Evolutionary conservation across 305 asterid species (phyloP).

Genomic region (Petunia hybrid): DNA sequence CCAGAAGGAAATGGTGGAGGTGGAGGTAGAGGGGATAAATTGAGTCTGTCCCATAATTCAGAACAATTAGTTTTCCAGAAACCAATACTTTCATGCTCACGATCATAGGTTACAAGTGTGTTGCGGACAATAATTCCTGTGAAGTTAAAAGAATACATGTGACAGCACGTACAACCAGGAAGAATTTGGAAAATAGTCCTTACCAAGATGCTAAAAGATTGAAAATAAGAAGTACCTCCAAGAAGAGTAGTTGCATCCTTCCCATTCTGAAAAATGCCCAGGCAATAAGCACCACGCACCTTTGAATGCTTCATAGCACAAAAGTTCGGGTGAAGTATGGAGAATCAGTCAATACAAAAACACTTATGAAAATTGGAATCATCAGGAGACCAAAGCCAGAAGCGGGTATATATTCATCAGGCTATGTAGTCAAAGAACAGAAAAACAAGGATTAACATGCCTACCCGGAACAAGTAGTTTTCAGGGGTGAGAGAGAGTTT

Average conservation of each 20-base stretch:
- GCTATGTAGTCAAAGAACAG: slow-evolving; percentile 6
- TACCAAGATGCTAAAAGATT: not conserved
- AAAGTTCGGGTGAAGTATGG: slow-evolving; percentile 26
- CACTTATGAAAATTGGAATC: slow-evolving; percentile 16
- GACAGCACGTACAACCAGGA: slow-evolving; percentile 14
- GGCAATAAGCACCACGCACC: slow-evolving; percentile 93
- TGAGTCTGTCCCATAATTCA: slow-evolving; percentile 87
- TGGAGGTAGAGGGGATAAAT: slow-evolving; percentile 47
- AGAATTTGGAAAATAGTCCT: not conserved
- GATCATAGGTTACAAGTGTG: slow-evolving; percentile 95
- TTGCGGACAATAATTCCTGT: slow-evolving; percentile 93
- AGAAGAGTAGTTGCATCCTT: slow-evolving; percentile 92
- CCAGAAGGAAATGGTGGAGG: slow-evolving; percentile 62
- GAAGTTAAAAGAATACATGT: slow-evolving; percentile 12
- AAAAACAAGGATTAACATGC: slow-evolving; percentile 38
- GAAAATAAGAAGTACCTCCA: slow-evolving; percentile 65
- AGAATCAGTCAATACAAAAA: slow-evolving; percentile 33
- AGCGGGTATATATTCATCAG: not conserved
- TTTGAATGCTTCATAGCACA: slow-evolving; percentile 72
- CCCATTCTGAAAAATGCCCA: slow-evolving; percentile 95
- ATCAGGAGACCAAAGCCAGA: slow-evolving; percentile 18
- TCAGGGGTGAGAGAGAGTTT: slow-evolving; percentile 88
- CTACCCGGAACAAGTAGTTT: slow-evolving; percentile 95
- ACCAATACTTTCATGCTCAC: slow-evolving; percentile 87
- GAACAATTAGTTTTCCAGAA: slow-evolving; percentile 99